Evolutionary conservation across 805 yeast genomes (phyloP).

Genomic region (Starmerella kuoi): DNA sequence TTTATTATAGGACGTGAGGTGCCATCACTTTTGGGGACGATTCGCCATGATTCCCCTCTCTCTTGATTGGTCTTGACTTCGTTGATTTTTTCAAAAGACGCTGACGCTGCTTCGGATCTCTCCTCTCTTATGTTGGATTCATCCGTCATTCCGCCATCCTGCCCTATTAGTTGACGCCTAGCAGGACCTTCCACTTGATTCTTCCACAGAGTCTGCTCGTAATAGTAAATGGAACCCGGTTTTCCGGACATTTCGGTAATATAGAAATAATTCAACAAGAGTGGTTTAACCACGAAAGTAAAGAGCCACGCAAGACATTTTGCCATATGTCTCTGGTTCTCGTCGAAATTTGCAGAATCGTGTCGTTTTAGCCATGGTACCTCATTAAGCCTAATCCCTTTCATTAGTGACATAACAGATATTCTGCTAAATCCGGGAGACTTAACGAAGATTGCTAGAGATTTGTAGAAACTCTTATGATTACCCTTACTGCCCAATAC

Average conservation of each 20-base stretch:
- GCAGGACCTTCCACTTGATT: slow-evolving; percentile 34
- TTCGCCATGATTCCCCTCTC: slow-evolving; percentile 32
- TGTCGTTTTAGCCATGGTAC: slow-evolving; percentile 42
- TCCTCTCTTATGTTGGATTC: background rate
- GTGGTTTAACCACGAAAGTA: slow-evolving; percentile 33
- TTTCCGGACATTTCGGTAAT: slow-evolving; percentile 41
- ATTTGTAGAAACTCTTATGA: background rate
- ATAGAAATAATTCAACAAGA: slow-evolving; percentile 49
- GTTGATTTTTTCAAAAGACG: slow-evolving; percentile 10
- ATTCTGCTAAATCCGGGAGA: slow-evolving; percentile 2
- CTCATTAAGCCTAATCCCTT: slow-evolving; percentile 33
- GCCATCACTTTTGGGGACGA: slow-evolving; percentile 20
- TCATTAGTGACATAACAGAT: slow-evolving; percentile 21
- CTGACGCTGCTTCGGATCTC: slow-evolving; percentile 25
- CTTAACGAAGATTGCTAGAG: background rate
- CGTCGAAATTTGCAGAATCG: slow-evolving; percentile 26
- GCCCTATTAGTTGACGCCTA: slow-evolving; percentile 20
- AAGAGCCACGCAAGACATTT: slow-evolving; percentile 51
- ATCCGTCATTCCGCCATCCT: background rate
- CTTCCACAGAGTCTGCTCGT: slow-evolving; percentile 22
- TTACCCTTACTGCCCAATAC: slow-evolving; percentile 6
- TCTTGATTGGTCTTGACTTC: slow-evolving; percentile 26
- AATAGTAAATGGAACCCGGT: slow-evolving; percentile 13
- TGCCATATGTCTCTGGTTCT: slow-evolving; percentile 31
- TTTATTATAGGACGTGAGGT: slow-evolving; percentile 15